Percentiles rank a stretch among this genome's conserved stretches.
phyloP scores from a whole-genome alignment of 306 rosid species.

The Betula pendula region DNA sequence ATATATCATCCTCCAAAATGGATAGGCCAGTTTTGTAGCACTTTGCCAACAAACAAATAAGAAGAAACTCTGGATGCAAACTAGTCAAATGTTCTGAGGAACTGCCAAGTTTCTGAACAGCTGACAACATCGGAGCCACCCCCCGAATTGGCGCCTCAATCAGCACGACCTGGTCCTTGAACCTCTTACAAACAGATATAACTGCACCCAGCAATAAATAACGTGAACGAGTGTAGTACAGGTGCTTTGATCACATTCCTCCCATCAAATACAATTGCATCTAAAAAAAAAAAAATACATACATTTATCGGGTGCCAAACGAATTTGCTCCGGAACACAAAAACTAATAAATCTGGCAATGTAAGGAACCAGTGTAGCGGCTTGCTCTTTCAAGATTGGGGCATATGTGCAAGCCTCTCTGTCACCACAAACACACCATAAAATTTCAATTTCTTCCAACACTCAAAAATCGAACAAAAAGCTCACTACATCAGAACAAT shows the following conservation, averaged over 20 bases:
- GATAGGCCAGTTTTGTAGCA: conserved; percentile 84
- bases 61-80: conserved; percentile 82
- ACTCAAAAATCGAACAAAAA: background rate
- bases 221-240: background rate
- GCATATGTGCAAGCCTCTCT: conserved; percentile 69
- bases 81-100: conserved; percentile 73
- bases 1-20: conserved; percentile 65
- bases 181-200: conserved; percentile 70
- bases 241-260: background rate
- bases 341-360: conserved; percentile 52
- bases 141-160: conserved; percentile 85
- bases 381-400: conserved; percentile 54
- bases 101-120: conserved; percentile 68
- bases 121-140: conserved; percentile 75
- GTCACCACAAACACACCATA: conserved; percentile 29
- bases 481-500: background rate
- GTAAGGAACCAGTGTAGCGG: conserved; percentile 43
- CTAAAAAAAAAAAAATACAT: conserved; percentile 17
- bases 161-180: conserved; percentile 68
- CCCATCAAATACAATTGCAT: background rate
- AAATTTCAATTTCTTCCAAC: background rate
- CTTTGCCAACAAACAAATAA: conserved; percentile 82
- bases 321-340: conserved; percentile 73
- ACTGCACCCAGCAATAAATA: conserved; percentile 49
- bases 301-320: conserved; percentile 81